phyloP scores from a whole-genome alignment of 2,329 filamentous ascomycete genomes.

The Cladosporium sp. region DNA sequence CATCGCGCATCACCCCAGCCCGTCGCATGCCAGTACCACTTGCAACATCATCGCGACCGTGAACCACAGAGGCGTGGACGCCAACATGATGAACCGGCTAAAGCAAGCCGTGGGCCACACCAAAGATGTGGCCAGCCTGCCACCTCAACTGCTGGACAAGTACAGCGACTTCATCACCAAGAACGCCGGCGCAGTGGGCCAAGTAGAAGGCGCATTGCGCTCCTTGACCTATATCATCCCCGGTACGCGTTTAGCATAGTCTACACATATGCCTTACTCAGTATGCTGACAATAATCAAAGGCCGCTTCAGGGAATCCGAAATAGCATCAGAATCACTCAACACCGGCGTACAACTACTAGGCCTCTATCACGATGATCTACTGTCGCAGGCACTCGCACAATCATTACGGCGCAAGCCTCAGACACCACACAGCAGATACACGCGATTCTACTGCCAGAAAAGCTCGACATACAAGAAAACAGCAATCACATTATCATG shows the following conservation, averaged over 20 bases:
- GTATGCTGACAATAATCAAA: constrained; percentile 32
- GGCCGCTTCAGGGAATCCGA: constrained; percentile 87
- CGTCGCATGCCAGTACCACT: background rate
- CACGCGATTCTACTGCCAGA: constrained; percentile 59
- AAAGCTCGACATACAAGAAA: constrained; percentile 68
- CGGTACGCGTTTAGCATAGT: constrained; percentile 45
- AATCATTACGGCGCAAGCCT: constrained; percentile 44
- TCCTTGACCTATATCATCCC: constrained; percentile 96
- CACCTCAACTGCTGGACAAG: constrained; percentile 41
- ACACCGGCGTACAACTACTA: constrained; percentile 78
- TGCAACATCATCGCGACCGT: background rate
- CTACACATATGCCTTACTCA: background rate
- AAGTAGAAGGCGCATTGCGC: constrained; percentile 88
- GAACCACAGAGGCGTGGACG: background rate
- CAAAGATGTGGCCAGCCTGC: constrained; percentile 26
- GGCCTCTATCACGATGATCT: constrained; percentile 90
- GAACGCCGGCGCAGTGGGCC: constrained; percentile 87
- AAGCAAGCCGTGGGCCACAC: constrained; percentile 27
- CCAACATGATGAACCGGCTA: constrained; percentile 27
- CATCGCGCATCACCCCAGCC: background rate
- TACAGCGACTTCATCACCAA: constrained; percentile 92
- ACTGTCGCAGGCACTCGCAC: constrained; percentile 62
- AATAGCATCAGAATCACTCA: constrained; percentile 83
- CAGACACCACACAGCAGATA: constrained; percentile 58
- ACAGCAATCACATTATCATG: constrained; percentile 81